phyloP scores from a whole-genome alignment of 176 grass and related monocot genomes.

The Carex scoparia region DNA sequence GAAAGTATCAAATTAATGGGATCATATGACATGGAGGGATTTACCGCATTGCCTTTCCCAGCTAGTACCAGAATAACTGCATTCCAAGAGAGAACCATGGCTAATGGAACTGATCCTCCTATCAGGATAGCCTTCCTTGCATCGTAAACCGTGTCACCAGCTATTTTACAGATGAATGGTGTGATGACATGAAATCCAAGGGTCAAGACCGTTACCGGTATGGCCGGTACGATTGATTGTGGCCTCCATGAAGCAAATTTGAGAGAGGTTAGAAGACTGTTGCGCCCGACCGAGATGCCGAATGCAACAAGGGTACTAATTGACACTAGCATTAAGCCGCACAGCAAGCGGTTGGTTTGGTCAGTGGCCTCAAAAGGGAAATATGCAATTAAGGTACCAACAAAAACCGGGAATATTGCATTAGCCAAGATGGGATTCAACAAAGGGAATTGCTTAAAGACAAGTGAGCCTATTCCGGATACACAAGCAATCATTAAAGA shows the following conservation, averaged over 20 bases:
- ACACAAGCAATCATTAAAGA: conserved; percentile 65
- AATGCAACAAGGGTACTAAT: conserved; percentile 53
- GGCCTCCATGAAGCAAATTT: conserved; percentile 45
- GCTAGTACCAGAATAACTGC: conserved; percentile 68
- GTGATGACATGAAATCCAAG: conserved; percentile 81
- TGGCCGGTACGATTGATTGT: conserved; percentile 37
- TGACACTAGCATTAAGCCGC: conserved; percentile 57
- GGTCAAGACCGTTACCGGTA: conserved; percentile 64
- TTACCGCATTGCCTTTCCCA: conserved; percentile 10
- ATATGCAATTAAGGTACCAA: conserved; percentile 48
- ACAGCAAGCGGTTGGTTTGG: conserved; percentile 52
- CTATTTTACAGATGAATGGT: conserved; percentile 83
- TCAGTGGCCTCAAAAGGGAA: conserved; percentile 78
- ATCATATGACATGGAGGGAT: conserved; percentile 37
- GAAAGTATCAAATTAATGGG: conserved; percentile 83
- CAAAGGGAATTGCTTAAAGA: conserved; percentile 44
- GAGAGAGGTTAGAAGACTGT: conserved; percentile 52
- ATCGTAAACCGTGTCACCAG: conserved; percentile 59
- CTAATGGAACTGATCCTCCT: conserved; percentile 62
- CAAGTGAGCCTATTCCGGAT: conserved; percentile 56
- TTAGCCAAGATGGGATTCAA: conserved; percentile 34
- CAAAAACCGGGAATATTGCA: conserved; percentile 56
- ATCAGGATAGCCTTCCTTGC: conserved; percentile 61
- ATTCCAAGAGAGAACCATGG: conserved; percentile 81
- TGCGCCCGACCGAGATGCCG: conserved; percentile 48